Evolutionary conservation across 495 filamentous ascomycete species (phyloP).

Genomic region (Saxophila tyrrhenica): DNA sequence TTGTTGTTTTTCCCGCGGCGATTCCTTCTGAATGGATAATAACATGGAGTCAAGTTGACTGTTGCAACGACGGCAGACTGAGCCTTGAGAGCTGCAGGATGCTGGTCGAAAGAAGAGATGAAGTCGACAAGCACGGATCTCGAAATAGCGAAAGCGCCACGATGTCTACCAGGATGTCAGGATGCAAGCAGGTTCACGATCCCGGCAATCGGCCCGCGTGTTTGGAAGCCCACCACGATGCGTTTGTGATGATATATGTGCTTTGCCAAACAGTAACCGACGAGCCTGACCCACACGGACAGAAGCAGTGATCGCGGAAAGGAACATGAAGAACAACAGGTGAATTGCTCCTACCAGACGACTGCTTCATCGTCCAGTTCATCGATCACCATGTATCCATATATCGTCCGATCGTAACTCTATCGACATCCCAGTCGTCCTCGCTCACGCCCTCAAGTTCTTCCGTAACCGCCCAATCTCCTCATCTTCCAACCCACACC

Average conservation of each 20-base stretch:
- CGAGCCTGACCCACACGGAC: too few relatives aligned
- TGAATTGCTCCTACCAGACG: too few relatives aligned
- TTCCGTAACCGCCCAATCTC: slow-evolving; percentile 37
- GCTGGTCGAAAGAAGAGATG: neutral
- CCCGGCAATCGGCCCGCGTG: neutral
- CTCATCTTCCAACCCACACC: slow-evolving; percentile 42
- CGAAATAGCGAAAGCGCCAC: neutral
- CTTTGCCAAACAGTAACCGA: too few relatives aligned
- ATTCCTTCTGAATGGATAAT: too few relatives aligned
- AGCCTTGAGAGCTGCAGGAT: neutral
- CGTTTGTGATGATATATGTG: too few relatives aligned
- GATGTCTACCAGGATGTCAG: neutral
- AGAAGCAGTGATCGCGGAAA: too few relatives aligned
- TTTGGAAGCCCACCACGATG: too few relatives aligned
- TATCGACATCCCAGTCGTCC: neutral
- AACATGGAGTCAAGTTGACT: too few relatives aligned
- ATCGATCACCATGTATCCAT: neutral
- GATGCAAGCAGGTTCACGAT: neutral
- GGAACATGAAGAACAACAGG: too few relatives aligned
- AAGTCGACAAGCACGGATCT: neutral
- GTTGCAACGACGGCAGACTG: too few relatives aligned
- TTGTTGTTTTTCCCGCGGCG: too few relatives aligned
- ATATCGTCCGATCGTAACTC: neutral
- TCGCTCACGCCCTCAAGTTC: slow-evolving; percentile 24
- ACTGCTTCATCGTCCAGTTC: neutral